A percentile compares a stretch with the other conserved stretches of the same genome.
These are phyloP conservation scores for Noccaea bulbosa DNA, from an alignment of 345 rosid species.

Conservation along the genomic window DNA sequence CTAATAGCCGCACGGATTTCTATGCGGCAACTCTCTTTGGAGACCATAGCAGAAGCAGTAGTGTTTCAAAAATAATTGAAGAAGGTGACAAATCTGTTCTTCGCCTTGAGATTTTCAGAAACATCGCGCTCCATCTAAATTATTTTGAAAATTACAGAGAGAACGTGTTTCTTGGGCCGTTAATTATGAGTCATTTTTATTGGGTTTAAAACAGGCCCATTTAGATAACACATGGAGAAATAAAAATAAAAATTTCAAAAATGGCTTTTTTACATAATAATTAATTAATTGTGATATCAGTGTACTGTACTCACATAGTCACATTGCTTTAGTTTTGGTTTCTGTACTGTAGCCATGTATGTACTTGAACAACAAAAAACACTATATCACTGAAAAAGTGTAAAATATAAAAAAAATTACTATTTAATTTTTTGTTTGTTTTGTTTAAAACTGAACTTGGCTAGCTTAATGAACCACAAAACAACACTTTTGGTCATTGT, in stretches of 20 bases:
- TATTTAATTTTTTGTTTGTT: too few relatives aligned
- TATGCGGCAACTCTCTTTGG: slow-evolving; percentile 78
- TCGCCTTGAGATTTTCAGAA: slow-evolving; percentile 33
- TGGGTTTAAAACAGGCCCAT: slow-evolving; percentile 12
- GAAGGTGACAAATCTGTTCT: slow-evolving; percentile 23
- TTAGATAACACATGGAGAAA: not conserved
- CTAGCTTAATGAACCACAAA: not conserved
- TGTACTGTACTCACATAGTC: not conserved
- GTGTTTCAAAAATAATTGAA: slow-evolving; percentile 22
- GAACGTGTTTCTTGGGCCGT: slow-evolving; percentile 11
- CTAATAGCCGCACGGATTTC: slow-evolving; percentile 82
- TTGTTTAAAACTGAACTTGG: slow-evolving; percentile 6
- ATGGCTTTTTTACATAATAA: not conserved
- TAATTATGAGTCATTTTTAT: too few relatives aligned
- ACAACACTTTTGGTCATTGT: not conserved
- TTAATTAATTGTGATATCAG: not conserved
- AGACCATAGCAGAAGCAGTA: slow-evolving; percentile 53
- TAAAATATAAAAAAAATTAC: not conserved
- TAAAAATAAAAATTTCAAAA: not conserved
- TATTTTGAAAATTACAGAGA: slow-evolving; percentile 36
- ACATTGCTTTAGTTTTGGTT: not conserved
- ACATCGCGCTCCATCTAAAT: slow-evolving; percentile 30
- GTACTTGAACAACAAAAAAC: not conserved
- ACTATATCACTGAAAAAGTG: not conserved
- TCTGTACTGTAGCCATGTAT: not conserved